A percentile compares a stretch with the other conserved stretches of the same genome.
These are phyloP conservation scores for Fagus sylvatica DNA, from an alignment of 306 rosid species.

Conservation along the genomic window DNA sequence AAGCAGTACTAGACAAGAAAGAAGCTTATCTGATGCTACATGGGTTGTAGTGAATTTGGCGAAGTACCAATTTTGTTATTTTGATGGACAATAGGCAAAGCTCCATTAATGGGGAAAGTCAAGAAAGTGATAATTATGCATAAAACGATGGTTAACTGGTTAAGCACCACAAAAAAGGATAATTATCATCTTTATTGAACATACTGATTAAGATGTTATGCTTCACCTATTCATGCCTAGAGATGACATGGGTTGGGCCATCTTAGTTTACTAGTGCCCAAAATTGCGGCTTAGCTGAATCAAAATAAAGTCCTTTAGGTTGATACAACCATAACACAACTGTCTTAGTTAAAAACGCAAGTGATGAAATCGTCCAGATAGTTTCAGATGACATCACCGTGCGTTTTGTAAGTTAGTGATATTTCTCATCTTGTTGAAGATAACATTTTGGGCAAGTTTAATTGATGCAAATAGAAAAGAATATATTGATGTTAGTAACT, in stretches of 20 bases:
- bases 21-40: not conserved
- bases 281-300: not conserved
- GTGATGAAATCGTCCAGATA: not conserved
- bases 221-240: constrained; percentile 20
- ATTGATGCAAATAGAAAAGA: too few species aligned
- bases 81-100: constrained; percentile 11
- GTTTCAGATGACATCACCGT: not conserved
- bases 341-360: not conserved
- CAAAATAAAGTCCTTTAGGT: not conserved
- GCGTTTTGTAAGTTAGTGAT: not conserved
- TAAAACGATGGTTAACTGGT: constrained; percentile 33
- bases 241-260: constrained; percentile 5
- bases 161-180: constrained; percentile 31
- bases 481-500: too few species aligned
- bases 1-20: not conserved
- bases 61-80: not conserved
- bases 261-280: not conserved
- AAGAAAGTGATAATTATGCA: constrained; percentile 40
- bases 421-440: not conserved
- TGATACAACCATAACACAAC: constrained; percentile 7
- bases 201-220: constrained; percentile 17
- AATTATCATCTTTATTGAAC: constrained; percentile 41
- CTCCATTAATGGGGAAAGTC: constrained; percentile 38
- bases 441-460: too few species aligned
- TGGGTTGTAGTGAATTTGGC: not conserved